phyloP scores from a whole-genome alignment of 1,284 basidiomycete species.

The Pseudozyma sp. region DNA sequence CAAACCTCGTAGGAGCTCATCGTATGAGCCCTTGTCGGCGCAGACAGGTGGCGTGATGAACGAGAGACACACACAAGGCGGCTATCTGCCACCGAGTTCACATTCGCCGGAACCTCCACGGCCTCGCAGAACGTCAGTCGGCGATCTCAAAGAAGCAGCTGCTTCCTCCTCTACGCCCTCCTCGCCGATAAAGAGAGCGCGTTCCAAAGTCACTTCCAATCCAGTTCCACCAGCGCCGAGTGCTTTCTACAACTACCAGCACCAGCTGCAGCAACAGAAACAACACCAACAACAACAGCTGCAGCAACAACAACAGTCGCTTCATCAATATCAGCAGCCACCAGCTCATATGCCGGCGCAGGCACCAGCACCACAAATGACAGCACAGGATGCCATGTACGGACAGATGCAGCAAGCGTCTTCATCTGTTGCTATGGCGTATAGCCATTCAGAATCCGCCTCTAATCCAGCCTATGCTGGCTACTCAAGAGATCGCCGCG shows the following conservation, averaged over 20 bases:
- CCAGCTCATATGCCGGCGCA: constrained; percentile 9
- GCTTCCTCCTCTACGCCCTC: constrained; percentile 23
- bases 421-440: constrained; percentile 28
- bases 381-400: constrained; percentile 11
- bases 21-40: constrained; percentile 37
- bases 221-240: constrained; percentile 33
- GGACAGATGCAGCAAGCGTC: constrained; percentile 5
- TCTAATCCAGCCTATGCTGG: constrained; percentile 6
- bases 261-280: constrained; percentile 46
- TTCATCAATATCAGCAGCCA: constrained; percentile 12
- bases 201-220: constrained; percentile 43
- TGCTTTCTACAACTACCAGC: constrained; percentile 50
- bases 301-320: constrained; percentile 27
- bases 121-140: constrained; percentile 24
- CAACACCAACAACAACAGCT: constrained; percentile 26
- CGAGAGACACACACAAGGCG: constrained; percentile 47
- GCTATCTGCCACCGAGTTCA: constrained; percentile 53
- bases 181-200: constrained; percentile 25
- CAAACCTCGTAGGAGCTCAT: constrained; percentile 46
- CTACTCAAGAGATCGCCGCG: constrained; percentile 25
- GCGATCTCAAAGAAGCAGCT: constrained; percentile 25
- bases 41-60: constrained; percentile 24
- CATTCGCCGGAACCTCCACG: constrained; percentile 52
- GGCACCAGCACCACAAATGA: constrained; percentile 5
- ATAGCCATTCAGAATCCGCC: constrained; percentile 26